phyloP scores from a whole-genome alignment of 2,329 filamentous ascomycete genomes.

The Arthrinium puccinioides region DNA sequence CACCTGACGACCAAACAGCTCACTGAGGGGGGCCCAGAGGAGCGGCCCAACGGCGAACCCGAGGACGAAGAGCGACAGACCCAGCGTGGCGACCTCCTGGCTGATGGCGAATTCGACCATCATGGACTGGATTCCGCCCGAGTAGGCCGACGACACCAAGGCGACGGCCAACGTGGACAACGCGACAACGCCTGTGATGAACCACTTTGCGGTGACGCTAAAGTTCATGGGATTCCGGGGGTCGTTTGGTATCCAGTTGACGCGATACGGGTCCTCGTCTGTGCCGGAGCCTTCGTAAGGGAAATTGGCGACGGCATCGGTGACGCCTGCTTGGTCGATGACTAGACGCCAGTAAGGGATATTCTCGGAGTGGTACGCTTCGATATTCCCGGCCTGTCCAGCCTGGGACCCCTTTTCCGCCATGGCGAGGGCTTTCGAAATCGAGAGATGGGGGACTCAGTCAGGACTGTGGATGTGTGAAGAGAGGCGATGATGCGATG shows the following conservation, averaged over 20 bases:
- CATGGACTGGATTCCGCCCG: slow-evolving; percentile 46
- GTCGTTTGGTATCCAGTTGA: slow-evolving; percentile 61
- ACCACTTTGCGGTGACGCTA: slow-evolving; percentile 52
- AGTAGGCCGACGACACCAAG: slow-evolving; percentile 60
- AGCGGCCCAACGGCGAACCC: slow-evolving; percentile 41
- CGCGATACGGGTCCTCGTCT: slow-evolving; percentile 55
- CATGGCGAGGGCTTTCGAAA: no score
- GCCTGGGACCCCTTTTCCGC: no score
- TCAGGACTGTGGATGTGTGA: no score
- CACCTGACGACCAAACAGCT: slow-evolving; percentile 46
- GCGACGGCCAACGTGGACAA: slow-evolving; percentile 59
- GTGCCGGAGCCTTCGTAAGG: slow-evolving; percentile 55
- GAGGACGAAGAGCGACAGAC: slow-evolving; percentile 45
- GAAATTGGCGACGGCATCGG: slow-evolving; percentile 43
- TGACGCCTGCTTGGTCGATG: slow-evolving; percentile 48
- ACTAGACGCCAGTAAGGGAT: slow-evolving; percentile 21
- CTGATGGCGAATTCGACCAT: slow-evolving; percentile 43
- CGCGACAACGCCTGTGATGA: slow-evolving; percentile 52
- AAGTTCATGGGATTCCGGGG: slow-evolving; percentile 58
- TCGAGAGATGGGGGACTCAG: no score
- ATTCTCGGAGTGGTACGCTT: no score
- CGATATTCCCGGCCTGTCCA: no score
- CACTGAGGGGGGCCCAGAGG: slow-evolving; percentile 53
- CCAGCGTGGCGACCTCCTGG: slow-evolving; percentile 36
- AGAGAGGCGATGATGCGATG: no score